phyloP scores from a whole-genome alignment of 2,329 filamentous ascomycete genomes.

The Aspergillus sclerotialis region DNA sequence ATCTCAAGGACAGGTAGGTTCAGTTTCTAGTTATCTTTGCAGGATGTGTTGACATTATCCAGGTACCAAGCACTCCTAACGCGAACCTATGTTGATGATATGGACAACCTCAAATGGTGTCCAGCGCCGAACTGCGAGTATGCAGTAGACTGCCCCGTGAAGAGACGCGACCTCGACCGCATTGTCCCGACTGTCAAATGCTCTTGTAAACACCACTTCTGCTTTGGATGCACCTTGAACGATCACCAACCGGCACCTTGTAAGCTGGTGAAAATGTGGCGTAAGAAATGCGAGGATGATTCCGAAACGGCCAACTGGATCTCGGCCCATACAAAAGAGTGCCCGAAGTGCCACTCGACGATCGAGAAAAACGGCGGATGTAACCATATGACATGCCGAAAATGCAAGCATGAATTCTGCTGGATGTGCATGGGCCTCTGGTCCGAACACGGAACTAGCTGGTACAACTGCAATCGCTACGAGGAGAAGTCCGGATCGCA shows the following conservation, averaged over 20 bases:
- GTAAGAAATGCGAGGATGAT: slow-evolving; percentile 98
- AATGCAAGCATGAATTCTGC: slow-evolving; percentile 95
- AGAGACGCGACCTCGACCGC: slow-evolving; percentile 75
- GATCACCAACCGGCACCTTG: slow-evolving; percentile 95
- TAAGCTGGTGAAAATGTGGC: slow-evolving; percentile 83
- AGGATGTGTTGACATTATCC: slow-evolving; percentile 6
- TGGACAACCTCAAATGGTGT: slow-evolving; percentile 93
- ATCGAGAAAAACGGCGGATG: slow-evolving; percentile 99
- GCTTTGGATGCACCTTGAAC: slow-evolving; percentile 82
- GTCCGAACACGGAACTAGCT: slow-evolving; percentile 97
- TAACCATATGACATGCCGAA: slow-evolving; percentile 96
- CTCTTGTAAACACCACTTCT: slow-evolving; percentile 78
- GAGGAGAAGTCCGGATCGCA: slow-evolving; percentile 93
- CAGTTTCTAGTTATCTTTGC: not conserved
- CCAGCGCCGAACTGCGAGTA: slow-evolving; percentile 96
- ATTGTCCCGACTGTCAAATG: slow-evolving; percentile 89
- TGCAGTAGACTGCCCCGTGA: slow-evolving; percentile 80
- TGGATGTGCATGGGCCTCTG: slow-evolving; percentile 99
- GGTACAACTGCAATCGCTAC: slow-evolving; percentile 98
- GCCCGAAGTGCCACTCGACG: slow-evolving; percentile 88
- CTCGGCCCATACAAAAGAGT: slow-evolving; percentile 97
- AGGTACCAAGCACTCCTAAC: slow-evolving; percentile 83
- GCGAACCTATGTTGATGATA: slow-evolving; percentile 94
- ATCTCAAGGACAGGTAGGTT: slow-evolving; percentile 49
- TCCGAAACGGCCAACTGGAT: slow-evolving; percentile 99